A percentile compares a stretch with the other conserved stretches of the same genome.
Conservation (phyloP, 2,329 filamentous ascomycete genomes). For the Didymella glomerata region DNA sequence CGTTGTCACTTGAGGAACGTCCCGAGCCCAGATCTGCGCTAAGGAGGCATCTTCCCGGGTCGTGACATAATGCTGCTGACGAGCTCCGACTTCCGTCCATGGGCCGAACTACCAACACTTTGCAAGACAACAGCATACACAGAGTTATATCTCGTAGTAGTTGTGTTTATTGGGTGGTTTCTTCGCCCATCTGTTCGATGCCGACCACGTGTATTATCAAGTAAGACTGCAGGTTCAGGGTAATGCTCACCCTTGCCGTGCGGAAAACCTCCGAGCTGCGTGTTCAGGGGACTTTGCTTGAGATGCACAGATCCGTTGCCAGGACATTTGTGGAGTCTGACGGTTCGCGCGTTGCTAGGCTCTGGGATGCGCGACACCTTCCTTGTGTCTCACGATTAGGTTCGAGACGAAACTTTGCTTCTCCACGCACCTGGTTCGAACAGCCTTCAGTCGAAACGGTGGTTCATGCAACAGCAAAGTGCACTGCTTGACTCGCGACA, state of each 20-base stretch:
- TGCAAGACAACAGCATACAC: neutral
- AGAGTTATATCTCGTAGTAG: neutral
- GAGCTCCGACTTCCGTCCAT: conserved; percentile 5
- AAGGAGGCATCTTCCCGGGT: conserved; percentile 9
- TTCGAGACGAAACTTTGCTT: conserved; percentile 9
- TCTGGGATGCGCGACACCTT: conserved; percentile 7
- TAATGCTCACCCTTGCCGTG: neutral
- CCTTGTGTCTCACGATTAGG: conserved; percentile 6
- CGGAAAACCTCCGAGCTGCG: neutral
- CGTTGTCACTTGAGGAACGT: conserved; percentile 15
- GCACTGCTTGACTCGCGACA: neutral
- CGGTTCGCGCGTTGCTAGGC: neutral
- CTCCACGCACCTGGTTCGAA: neutral
- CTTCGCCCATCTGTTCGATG: neutral
- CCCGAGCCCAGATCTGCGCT: conserved; percentile 21
- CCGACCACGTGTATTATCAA: neutral
- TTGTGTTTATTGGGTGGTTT: neutral
- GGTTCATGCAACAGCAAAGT: neutral
- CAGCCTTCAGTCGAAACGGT: neutral
- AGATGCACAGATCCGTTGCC: conserved; percentile 6
- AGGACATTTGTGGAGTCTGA: neutral
- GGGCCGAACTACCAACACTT: neutral
- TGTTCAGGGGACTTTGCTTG: neutral
- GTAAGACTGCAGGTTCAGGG: neutral
- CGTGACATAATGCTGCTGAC: conserved; percentile 15